A percentile compares a stretch with the other conserved stretches of the same genome.
phyloP scores from a whole-genome alignment of 1,284 basidiomycete genomes.

The Trichosporon sp. region DNA sequence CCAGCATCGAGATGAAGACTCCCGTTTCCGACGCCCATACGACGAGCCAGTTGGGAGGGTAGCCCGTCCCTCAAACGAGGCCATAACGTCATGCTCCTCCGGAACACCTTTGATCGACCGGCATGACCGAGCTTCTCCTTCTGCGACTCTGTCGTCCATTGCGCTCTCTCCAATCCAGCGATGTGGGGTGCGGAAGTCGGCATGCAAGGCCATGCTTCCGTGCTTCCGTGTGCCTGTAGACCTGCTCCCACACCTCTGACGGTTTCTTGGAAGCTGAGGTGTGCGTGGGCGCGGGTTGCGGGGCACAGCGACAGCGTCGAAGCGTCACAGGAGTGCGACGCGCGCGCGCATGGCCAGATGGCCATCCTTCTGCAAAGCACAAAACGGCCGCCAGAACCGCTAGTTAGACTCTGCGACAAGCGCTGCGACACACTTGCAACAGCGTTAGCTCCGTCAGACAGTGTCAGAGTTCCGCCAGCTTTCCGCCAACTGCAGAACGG shows the following conservation, averaged over 20 bases:
- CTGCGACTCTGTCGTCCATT: too few species aligned
- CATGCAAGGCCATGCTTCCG: not conserved
- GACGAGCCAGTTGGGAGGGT: not conserved
- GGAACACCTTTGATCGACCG: not conserved
- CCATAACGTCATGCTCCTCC: constrained; percentile 9
- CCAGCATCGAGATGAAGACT: too few species aligned
- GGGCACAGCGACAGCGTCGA: too few species aligned
- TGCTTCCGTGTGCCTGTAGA: not conserved
- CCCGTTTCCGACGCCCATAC: not conserved
- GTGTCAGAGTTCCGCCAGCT: not conserved
- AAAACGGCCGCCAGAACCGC: not conserved
- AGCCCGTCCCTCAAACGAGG: not conserved
- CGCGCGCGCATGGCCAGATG: too few species aligned
- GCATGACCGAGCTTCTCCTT: not conserved
- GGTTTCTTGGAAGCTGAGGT: not conserved
- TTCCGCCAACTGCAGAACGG: not conserved
- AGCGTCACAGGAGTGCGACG: not conserved
- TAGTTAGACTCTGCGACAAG: too few species aligned
- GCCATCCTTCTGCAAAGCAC: not conserved
- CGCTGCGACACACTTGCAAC: not conserved
- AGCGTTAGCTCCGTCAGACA: not conserved
- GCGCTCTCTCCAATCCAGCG: too few species aligned
- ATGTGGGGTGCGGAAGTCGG: not conserved
- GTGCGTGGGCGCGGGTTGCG: constrained; percentile 1
- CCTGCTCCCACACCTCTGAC: not conserved